phyloP scores from a whole-genome alignment of 441 rosid genomes.

The Melianthus villosus region DNA sequence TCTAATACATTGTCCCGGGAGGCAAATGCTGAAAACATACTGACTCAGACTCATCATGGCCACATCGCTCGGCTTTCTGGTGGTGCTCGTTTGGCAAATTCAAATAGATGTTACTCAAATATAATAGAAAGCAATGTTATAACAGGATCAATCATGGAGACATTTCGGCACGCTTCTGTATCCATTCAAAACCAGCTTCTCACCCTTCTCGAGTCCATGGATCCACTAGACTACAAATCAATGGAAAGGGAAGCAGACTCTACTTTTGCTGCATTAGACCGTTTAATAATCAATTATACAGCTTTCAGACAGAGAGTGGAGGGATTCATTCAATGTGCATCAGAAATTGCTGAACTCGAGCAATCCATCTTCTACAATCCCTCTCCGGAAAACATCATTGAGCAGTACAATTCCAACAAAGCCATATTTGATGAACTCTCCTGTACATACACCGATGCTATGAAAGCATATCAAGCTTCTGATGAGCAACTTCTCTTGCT shows the following conservation, averaged over 20 bases:
- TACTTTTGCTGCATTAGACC: constrained; percentile 5
- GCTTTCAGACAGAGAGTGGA: background rate
- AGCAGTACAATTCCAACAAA: background rate
- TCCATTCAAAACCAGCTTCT: background rate
- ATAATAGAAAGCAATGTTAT: too few relatives aligned
- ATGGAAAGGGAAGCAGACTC: constrained; percentile 4
- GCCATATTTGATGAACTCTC: background rate
- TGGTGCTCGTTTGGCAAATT: too few relatives aligned
- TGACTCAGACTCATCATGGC: too few relatives aligned
- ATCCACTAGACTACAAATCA: background rate
- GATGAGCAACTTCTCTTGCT: too few relatives aligned
- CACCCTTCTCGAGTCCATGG: constrained; percentile 1
- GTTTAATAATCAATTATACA: background rate
- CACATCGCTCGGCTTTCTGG: too few relatives aligned
- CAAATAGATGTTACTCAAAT: too few relatives aligned
- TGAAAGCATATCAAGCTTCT: constrained; percentile 2
- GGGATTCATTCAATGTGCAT: constrained; percentile 6
- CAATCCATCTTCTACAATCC: background rate
- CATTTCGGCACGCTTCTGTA: too few relatives aligned
- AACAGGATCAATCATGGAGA: too few relatives aligned
- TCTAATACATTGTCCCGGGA: too few relatives aligned
- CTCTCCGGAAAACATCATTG: constrained; percentile 1
- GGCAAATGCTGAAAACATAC: too few relatives aligned
- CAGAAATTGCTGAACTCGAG: constrained; percentile 1
- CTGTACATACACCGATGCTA: background rate